Evolutionary conservation across 352 stramenopile genomes (phyloP), one percentile per base, ranked within the genome.

Genomic region (Globisporangium okanoganense): DNA sequence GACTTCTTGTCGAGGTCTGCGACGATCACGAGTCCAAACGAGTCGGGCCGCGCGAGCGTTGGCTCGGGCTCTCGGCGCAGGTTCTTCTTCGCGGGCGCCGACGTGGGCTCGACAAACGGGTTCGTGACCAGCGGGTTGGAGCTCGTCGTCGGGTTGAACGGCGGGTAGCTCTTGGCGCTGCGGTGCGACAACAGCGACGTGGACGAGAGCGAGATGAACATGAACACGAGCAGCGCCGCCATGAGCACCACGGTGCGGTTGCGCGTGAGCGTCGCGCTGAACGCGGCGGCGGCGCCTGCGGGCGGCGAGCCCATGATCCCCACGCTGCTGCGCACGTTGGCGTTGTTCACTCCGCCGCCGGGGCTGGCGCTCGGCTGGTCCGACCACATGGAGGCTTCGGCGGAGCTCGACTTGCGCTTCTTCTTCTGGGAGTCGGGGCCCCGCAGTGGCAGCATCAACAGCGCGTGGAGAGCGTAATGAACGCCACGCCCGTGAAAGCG

Each of bases 1-100:
- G 85, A 97, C 36, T 98, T 81, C 73, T 98, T 96, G 78, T 99
- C 96, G 44, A 99, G 70, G 75, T 99, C 96, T 1, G 96, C 97
- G n/a, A 99, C 92, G 20, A 97, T 88, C 13, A 96, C 88, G 69
- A 99, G 70, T 14, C 79, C 79, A 29, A 93, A 88, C 36, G 82
- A 91, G 64, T 89, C 67, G 0, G 84, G 84, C n/a, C 71, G 78
- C 24, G 40, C 55, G 22, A 71, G 66, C n/a, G 69, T 18, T 6
- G 61, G 47, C 9, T 72, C 53, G 5, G 72, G 71, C 33, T 75
- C 64, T 8, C 73, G 65, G 24, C 75, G 70, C 44, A 86, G 44
- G 14, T 56, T 56, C 45, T 59, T 61, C 61, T 67, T 66, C 16
- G 3, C 36, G 24, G 61, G 45, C 16, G 53, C 14, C 16, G 65